Evolutionary conservation across 495 filamentous ascomycete genomes (phyloP), one percentile per base, ranked within the genome.

Genomic region (Pyrenula aspistea): DNA sequence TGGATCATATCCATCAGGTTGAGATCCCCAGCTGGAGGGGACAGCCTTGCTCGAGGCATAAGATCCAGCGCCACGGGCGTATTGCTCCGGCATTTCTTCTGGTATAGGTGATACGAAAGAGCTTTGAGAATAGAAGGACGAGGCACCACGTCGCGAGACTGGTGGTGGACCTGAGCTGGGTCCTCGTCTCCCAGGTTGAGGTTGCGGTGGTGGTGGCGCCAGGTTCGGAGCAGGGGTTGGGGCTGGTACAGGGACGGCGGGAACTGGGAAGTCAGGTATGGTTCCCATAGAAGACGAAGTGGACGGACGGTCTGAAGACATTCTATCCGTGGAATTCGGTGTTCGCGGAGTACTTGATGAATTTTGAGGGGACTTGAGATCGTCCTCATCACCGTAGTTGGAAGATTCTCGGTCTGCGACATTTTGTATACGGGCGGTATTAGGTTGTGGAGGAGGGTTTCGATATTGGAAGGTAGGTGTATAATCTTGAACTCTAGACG

Each of bases 81-180:
- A 67, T 49, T 80, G 72, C 25, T 81, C 74, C 1, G 80, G 76
- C 53, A 80, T 76, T 64, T 95, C 91, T 68, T 96, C 91, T 1
- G 83, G 87, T 56, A 96, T 96, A 1, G 91, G 91, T 8, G 91
- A 88, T 2, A 96, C 89, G 56, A 77, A 88, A 1, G 87, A 89
- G 56, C 77, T 78, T 22, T 88, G 80, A 10, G 76, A 71, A 54
- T 79, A 90, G 60, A 88, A 89, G 31, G 84, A 86, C n/a, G 85
- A 82, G 1, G 83, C 83, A 0, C 85, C 88, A 60, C 86, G 74
- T 61, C 87, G 75, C 12, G 86, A 75, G 47, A 82, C 83, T 20
- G 86, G 86, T 20, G 67, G 71, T 23, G 70, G 71, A 24, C 67
- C 65, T 0, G 65, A 63, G 25, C 61, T 67, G 21, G 57, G 52